Evolutionary conservation across 2,329 filamentous ascomycete genomes (phyloP).

Genomic region (Trichoderma citrinoviride): DNA sequence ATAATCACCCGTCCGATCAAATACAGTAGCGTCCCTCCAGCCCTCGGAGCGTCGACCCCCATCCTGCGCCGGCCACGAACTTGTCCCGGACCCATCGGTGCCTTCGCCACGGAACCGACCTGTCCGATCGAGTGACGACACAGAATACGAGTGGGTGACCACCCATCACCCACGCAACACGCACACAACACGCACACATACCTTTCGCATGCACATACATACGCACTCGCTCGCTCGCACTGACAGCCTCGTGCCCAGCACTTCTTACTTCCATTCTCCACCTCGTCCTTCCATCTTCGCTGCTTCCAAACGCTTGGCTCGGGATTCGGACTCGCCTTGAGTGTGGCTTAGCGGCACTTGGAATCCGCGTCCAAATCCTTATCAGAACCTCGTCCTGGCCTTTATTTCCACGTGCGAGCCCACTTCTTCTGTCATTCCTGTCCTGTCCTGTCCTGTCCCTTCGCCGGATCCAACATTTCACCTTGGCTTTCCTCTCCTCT

Average conservation of each 20-base stretch:
- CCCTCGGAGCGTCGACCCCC: not conserved
- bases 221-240: too few relatives aligned
- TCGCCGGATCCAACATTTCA: not conserved
- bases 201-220: too few relatives aligned
- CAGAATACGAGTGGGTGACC: not conserved
- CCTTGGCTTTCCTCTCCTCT: not conserved
- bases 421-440: constrained; percentile 9
- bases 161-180: too few relatives aligned
- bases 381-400: constrained; percentile 1
- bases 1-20: too few relatives aligned
- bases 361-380: constrained; percentile 1
- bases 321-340: not conserved
- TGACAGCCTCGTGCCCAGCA: not conserved
- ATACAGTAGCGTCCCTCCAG: not conserved
- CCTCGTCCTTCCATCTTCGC: not conserved
- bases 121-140: constrained; percentile 17
- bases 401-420: constrained; percentile 2
- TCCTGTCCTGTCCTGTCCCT: not conserved
- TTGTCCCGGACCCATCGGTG: constrained; percentile 11
- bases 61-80: constrained; percentile 10
- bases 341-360: constrained; percentile 1
- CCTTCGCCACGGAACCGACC: constrained; percentile 9
- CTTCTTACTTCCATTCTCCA: not conserved
- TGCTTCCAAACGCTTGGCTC: constrained; percentile 4
- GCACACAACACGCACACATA: too few relatives aligned